phyloP scores from a whole-genome alignment of 2,329 filamentous ascomycete species.

The Calonectria pteridis region DNA sequence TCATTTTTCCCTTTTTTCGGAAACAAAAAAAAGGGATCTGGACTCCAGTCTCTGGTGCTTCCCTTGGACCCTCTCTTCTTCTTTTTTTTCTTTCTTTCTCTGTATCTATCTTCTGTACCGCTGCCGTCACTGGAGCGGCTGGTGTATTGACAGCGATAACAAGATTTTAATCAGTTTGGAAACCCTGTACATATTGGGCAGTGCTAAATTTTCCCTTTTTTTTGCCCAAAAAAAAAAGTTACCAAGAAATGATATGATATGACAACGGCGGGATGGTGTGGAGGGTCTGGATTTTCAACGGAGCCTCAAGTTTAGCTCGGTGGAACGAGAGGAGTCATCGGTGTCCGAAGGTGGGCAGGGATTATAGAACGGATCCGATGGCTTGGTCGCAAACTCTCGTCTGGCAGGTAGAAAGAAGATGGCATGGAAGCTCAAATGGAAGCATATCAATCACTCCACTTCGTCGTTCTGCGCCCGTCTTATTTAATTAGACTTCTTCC shows the following conservation, averaged over 20 bases:
- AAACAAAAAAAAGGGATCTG: not conserved
- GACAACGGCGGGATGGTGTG: not conserved
- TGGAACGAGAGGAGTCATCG: slow-evolving; percentile 13
- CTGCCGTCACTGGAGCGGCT: slow-evolving; percentile 8
- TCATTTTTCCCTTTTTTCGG: not conserved
- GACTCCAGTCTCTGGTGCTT: slow-evolving; percentile 3
- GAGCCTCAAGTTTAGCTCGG: slow-evolving; percentile 14
- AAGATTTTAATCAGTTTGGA: slow-evolving; percentile 31
- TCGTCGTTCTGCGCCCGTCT: slow-evolving; percentile 8
- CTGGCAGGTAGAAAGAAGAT: slow-evolving; percentile 15
- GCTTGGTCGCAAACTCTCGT: not conserved
- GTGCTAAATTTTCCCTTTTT: slow-evolving; percentile 7
- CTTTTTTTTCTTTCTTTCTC: slow-evolving; percentile 9
- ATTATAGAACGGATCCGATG: not conserved
- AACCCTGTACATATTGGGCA: slow-evolving; percentile 34
- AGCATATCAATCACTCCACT: slow-evolving; percentile 17
- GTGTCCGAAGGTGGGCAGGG: slow-evolving; percentile 12
- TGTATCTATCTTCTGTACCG: slow-evolving; percentile 21
- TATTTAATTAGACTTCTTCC: slow-evolving; percentile 22
- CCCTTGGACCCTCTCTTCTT: not conserved
- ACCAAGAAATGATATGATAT: not conserved
- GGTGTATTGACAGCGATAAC: slow-evolving; percentile 20
- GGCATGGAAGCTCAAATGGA: slow-evolving; percentile 22
- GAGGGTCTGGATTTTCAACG: not conserved
- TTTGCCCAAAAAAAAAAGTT: slow-evolving; percentile 7